Evolutionary conservation across 495 filamentous ascomycete genomes (phyloP), one percentile per base, ranked within the genome.

Genomic region (Penicillium turbatum): DNA sequence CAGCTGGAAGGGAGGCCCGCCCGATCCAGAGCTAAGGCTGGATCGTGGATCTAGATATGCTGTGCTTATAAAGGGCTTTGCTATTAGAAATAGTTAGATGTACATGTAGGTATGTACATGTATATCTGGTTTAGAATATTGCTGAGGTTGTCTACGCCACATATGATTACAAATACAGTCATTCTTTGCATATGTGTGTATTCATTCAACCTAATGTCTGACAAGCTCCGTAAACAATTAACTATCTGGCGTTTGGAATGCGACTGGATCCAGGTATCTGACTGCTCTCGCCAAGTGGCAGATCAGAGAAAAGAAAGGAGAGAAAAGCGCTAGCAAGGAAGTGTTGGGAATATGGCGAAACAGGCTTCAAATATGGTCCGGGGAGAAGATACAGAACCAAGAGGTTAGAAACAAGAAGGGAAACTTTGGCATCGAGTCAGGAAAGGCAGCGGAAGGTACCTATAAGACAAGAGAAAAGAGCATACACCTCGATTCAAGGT

Each of bases 301-400:
- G 24, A 42, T 2, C 6, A 35, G 32, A 42, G 2, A 51, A 24
- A 41, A 6, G 11, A 27, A 15, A 26, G 30, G 26, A 46, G 37
- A 51, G 0, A 36, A 45, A 59, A 57, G 51, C 53, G 60, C 62
- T 65, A 46, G 52, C 50, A 60, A 56, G 55, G 54, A 61, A 61
- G 54, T n/a, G 56, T 60, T 70, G 71, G 68, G 58, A 69, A 67
- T 73, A 62, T 66, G 58, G 65, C 54, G 66, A 62, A 54, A 61
- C 43, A 57, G 49, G 51, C 55, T 55, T 48, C 56, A 60, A 51
- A 60, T n/a, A 32, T 56, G 37, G 27, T 38, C 43, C 24, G 32
- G 36, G 42, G 19, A 17, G 12, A 26, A 55, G n/a, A 49, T 27
- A 24, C 39, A 8, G 13, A 47, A 53, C 32, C 39, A 36, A 47